Conservation (phyloP, 2,329 filamentous ascomycete species). For the Rutstroemia sp. region DNA sequence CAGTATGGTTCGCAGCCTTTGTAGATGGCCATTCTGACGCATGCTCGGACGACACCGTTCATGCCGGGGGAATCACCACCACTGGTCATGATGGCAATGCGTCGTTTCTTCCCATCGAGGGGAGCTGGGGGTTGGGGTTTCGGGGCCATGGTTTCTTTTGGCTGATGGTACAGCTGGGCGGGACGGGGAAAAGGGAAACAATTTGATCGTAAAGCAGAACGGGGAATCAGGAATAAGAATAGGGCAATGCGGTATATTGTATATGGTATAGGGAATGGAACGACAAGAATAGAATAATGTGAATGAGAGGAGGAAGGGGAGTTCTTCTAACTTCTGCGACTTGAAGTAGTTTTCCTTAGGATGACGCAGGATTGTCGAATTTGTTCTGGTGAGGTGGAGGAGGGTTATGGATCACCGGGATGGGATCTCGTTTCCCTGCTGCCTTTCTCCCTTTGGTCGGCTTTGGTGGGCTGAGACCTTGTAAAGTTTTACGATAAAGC, state of each 20-base stretch:
- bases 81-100: slow-evolving; percentile 65
- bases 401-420: no score
- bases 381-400: no score
- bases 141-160: slow-evolving; percentile 17
- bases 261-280: neutral
- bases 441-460: neutral
- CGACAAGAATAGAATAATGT: neutral
- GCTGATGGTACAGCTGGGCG: neutral
- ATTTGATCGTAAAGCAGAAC: neutral
- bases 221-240: neutral
- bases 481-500: slow-evolving; percentile 3
- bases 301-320: no score
- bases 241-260: neutral
- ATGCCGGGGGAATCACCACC: slow-evolving; percentile 71
- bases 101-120: slow-evolving; percentile 25
- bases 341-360: slow-evolving; percentile 10
- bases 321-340: neutral
- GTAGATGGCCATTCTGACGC: slow-evolving; percentile 86
- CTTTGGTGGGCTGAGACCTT: slow-evolving; percentile 6
- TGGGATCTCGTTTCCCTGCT: no score
- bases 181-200: neutral
- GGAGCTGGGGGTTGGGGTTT: slow-evolving; percentile 17
- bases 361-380: neutral
- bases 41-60: slow-evolving; percentile 65
- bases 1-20: slow-evolving; percentile 73